Conservation (phyloP, 1,284 basidiomycete species). For the Austroboletus niveus region DNA sequence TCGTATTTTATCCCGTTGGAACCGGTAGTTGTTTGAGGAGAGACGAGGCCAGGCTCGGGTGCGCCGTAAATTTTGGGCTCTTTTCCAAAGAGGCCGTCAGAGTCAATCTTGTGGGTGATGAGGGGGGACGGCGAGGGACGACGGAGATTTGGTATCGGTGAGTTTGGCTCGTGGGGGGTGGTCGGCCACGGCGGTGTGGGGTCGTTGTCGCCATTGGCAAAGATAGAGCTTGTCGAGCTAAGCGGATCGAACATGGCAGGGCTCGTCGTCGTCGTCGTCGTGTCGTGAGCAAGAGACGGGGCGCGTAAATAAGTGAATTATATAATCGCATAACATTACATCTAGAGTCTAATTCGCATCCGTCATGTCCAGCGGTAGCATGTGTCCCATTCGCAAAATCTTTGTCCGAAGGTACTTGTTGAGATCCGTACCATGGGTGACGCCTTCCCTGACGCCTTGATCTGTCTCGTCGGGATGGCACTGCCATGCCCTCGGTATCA, state of each 20-base stretch:
- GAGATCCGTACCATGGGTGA: constrained; percentile 84
- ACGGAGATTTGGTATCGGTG: constrained; percentile 50
- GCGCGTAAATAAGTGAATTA: constrained; percentile 9
- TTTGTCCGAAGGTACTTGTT: constrained; percentile 97
- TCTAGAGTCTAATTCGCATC: constrained; percentile 8
- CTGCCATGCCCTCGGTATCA: constrained; percentile 92
- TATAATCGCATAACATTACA: constrained; percentile 13
- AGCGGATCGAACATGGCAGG: constrained; percentile 54
- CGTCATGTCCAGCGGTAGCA: constrained; percentile 63
- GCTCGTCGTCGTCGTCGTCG: too few species aligned
- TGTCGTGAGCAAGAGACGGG: not conserved
- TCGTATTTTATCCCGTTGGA: constrained; percentile 70
- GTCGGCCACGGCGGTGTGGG: constrained; percentile 56
- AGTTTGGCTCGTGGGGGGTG: constrained; percentile 52
- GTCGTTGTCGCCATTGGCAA: constrained; percentile 38
- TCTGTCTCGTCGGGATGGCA: constrained; percentile 26
- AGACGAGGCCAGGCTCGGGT: constrained; percentile 76
- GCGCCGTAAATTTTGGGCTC: constrained; percentile 82
- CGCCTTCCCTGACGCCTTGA: constrained; percentile 58
- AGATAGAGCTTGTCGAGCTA: constrained; percentile 46
- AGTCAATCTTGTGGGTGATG: constrained; percentile 47
- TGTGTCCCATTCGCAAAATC: constrained; percentile 94
- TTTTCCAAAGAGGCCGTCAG: constrained; percentile 63
- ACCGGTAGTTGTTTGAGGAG: constrained; percentile 59
- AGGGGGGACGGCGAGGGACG: constrained; percentile 35